Evolutionary conservation across 306 rosid species (phyloP).

Genomic region (Prunus padus): DNA sequence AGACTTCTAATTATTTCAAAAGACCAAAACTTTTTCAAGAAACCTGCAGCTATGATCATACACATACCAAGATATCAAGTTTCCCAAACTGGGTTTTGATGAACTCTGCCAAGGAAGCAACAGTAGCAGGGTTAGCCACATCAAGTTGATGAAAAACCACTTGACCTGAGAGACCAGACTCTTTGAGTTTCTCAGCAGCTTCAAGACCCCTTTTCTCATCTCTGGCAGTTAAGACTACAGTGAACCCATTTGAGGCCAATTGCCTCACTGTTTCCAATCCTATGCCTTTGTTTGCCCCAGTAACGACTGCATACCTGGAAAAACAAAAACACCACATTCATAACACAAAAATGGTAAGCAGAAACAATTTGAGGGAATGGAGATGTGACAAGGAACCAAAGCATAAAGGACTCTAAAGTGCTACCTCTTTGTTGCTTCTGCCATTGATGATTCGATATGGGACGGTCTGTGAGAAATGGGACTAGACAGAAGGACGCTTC

Average conservation of each 20-base stretch:
- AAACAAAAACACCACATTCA: background rate
- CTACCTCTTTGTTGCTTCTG: too few species aligned
- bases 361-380: background rate
- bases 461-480: too few species aligned
- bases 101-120: constrained; percentile 23
- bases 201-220: constrained; percentile 29
- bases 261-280: constrained; percentile 25
- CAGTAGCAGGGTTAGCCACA: constrained; percentile 25
- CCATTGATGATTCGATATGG: too few species aligned
- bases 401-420: too few species aligned
- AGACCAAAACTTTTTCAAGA: too few species aligned
- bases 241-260: constrained; percentile 33
- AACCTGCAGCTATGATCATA: background rate
- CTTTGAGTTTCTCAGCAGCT: constrained; percentile 23
- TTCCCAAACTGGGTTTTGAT: constrained; percentile 29
- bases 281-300: constrained; percentile 37
- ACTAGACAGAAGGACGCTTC: too few species aligned
- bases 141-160: constrained; percentile 38
- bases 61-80: constrained; percentile 38
- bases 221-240: constrained; percentile 35
- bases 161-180: constrained; percentile 6
- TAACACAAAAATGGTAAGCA: too few species aligned
- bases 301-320: constrained; percentile 17
- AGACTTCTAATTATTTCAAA: too few species aligned
- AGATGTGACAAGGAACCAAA: too few species aligned